These are phyloP conservation scores for Cornus suecica DNA, from an alignment of 148 eudicot genomes.

Conservation along the genomic window DNA sequence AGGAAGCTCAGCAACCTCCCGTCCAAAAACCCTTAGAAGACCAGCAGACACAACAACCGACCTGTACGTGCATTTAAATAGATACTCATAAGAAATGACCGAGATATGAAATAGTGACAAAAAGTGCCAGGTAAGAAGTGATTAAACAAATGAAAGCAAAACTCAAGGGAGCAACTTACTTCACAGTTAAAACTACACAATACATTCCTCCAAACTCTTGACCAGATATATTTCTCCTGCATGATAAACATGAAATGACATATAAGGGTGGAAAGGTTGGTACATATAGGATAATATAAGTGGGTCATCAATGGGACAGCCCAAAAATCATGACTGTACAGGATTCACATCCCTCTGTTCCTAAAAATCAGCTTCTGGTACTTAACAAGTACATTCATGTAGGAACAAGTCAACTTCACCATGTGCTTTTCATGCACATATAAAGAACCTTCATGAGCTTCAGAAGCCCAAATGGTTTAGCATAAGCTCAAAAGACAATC, in stretches of 20 bases:
- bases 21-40: conserved; percentile 83
- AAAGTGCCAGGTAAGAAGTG: neutral
- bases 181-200: conserved; percentile 71
- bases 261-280: neutral
- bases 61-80: conserved; percentile 30
- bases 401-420: neutral
- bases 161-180: conserved; percentile 42
- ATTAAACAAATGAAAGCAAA: neutral
- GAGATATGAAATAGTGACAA: neutral
- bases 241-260: conserved; percentile 12
- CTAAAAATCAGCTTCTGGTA: neutral
- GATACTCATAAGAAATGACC: neutral
- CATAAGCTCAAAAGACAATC: neutral
- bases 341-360: neutral
- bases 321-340: neutral
- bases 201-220: conserved; percentile 98
- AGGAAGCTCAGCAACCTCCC: conserved; percentile 94
- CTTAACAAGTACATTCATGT: neutral
- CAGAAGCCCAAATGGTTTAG: neutral
- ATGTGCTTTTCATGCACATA: neutral
- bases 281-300: neutral
- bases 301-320: neutral
- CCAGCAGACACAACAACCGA: conserved; percentile 88
- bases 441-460: neutral
- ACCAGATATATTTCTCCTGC: conserved; percentile 94